Evolutionary conservation across 1,284 basidiomycete genomes (phyloP), one percentile per base, ranked within the genome.

Genomic region (Apiotrichum sp.): DNA sequence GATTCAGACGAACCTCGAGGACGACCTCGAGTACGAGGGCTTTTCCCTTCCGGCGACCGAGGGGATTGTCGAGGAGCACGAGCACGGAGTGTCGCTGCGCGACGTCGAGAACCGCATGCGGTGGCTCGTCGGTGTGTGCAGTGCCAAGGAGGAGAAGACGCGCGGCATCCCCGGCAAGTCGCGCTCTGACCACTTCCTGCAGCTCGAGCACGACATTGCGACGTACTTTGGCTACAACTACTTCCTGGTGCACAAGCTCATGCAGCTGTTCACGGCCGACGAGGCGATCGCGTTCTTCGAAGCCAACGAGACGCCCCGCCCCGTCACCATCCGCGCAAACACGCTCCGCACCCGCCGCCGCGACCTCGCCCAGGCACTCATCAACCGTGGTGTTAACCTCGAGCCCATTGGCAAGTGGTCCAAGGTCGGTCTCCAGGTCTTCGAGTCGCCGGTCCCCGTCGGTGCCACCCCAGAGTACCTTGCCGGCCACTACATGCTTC

Each of bases 261-360:
- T 98, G 78, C 86, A 89, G 63, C 80, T 99, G 36, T 98, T 99
- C 78, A 83, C 90, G 4, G 86, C 93, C 6, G 85, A 87, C 55
- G 96, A 98, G 90, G 92, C 93, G 0, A 87, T 98, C 60, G 93
- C 96, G 66, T 98, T 98, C 77, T 98, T 98, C 72, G 96, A 98
- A 76, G 88, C 95, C 13, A 98, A 98, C 75, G 96, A 99, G 75
- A 85, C 93, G 3, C 86, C 93, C 13, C 85, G 96, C 58, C 96
- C 96, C 7, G 93, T 99, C 29, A 98, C 96, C 6, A 98, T 99
- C 70, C 88, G 96, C 53, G 93, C 93, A 50, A 99, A 99, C 77
- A 98, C 95, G 5, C 82, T 99, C 13, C 88, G 91, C 61, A 93
- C 93, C 1, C 84, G 95, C 58, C 82, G 96, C 58, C 84, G 95